phyloP scores from a whole-genome alignment of 2,329 filamentous ascomycete species.

The Neospermospora avenae region DNA sequence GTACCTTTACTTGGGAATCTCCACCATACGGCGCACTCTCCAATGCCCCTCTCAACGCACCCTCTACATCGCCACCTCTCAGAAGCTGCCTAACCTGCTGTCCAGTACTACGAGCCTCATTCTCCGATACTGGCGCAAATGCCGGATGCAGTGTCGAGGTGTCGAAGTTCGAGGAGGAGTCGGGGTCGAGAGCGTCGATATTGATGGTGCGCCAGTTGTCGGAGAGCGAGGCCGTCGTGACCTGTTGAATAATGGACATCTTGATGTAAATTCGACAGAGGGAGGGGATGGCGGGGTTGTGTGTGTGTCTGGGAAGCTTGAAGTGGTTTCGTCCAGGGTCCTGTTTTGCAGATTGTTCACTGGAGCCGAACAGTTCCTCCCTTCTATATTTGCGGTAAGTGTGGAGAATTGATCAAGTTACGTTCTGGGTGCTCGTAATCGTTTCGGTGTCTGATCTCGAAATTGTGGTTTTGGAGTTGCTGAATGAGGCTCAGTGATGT shows the following conservation, averaged over 20 bases:
- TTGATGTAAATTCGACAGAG: constrained; percentile 2
- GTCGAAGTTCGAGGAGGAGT: constrained; percentile 90
- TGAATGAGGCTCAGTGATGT: not conserved
- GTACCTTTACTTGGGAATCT: constrained; percentile 50
- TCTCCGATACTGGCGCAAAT: constrained; percentile 68
- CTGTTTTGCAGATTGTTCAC: no score
- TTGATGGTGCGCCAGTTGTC: constrained; percentile 85
- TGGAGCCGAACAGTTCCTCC: not conserved
- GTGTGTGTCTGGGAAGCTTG: not conserved
- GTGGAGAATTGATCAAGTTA: not conserved
- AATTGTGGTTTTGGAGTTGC: not conserved
- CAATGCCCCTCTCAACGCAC: constrained; percentile 77
- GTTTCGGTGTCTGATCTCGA: not conserved
- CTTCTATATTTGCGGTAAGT: not conserved
- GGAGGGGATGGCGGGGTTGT: not conserved
- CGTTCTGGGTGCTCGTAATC: not conserved
- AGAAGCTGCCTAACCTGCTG: constrained; percentile 84
- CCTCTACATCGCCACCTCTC: constrained; percentile 81
- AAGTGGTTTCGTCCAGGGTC: not conserved
- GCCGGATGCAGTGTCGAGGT: constrained; percentile 77
- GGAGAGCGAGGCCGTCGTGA: constrained; percentile 56
- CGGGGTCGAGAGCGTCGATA: constrained; percentile 86
- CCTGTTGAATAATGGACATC: constrained; percentile 68
- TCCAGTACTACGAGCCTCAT: constrained; percentile 74
- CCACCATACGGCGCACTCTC: constrained; percentile 79